Conservation (phyloP, 345 rosid genomes). For the Moringa oleifera region DNA sequence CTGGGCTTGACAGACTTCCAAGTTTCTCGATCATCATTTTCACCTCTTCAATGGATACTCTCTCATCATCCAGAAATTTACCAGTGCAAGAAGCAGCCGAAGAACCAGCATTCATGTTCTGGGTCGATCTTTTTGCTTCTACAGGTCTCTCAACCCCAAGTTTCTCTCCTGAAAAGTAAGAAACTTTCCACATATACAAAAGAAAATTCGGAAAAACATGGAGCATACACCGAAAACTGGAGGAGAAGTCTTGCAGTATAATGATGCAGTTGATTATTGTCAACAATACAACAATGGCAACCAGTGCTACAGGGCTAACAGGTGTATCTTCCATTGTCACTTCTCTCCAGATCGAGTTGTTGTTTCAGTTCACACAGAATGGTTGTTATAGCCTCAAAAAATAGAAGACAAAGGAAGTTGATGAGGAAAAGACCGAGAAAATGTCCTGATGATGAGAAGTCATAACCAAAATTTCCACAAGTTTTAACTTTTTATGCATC, state of each 20-base stretch:
- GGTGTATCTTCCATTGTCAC: conserved; percentile 14
- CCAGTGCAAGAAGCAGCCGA: too few relatives aligned
- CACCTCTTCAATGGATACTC: conserved; percentile 26
- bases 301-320: conserved; percentile 22
- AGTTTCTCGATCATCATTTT: conserved; percentile 26
- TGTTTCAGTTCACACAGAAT: too few relatives aligned
- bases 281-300: conserved; percentile 19
- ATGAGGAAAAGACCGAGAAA: too few relatives aligned
- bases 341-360: too few relatives aligned
- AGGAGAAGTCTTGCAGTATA: conserved; percentile 23
- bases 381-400: too few relatives aligned
- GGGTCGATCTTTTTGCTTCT: conserved; percentile 3
- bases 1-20: background rate
- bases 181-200: background rate
- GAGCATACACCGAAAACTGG: conserved; percentile 17
- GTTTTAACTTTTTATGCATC: too few relatives aligned
- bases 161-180: background rate
- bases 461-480: too few relatives aligned
- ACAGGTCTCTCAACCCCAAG: background rate
- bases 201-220: conserved; percentile 2
- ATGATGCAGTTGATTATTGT: conserved; percentile 21
- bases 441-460: too few relatives aligned
- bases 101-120: too few relatives aligned
- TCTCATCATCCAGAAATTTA: conserved; percentile 15
- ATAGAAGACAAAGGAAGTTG: too few relatives aligned